Base-by-base conservation (phyloP, 1,139 yeast species). In the Taiozyma sp. region DNA sequence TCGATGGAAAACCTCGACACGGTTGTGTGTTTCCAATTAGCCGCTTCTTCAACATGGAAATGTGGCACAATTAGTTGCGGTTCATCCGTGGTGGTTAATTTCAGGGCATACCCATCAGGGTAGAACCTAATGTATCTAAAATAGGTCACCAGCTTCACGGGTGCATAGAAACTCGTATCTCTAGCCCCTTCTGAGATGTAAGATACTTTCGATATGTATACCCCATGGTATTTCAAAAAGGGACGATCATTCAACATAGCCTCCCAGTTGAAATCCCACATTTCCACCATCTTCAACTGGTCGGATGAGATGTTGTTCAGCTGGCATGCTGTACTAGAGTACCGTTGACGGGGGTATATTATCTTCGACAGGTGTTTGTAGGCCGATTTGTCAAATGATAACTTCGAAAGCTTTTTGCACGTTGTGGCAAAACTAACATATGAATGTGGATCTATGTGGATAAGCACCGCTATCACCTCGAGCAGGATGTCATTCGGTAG, bases 171-270 rank as follows among this genome's bases (percentile, higher is more conserved):
- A 48, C 83, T 79, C 60, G 81, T 88, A 9, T 77, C 78, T 49
- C 81, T 76, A 1, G 87, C 82, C 48, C 97, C 96, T 63, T 88
- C 88, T 53, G 96, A 78, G 58, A 87, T 79, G 67, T 90, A 92
- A 56, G 88, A 87, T 49, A 93, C 87, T 13, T 87, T 88, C 61
- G 96, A 84, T 32, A 93, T 87, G 64, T 92, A 93, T 40, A 91
- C 78, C 1, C 99, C 99, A 48, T 81, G 73, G 65, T 81, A 89
- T 62, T 92, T 85, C 24, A 92, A 62, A 60, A 85, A 85, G 0
- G 98, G 97, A 38, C 88, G 67, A 44, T 75, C 67, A 43, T 57
- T 62, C 5, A 71, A 62, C 90, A 85, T 84, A 22, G 65, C 56
- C 49, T 72, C 73, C 83, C 86, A 82, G 39, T 83, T 72, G 49